Evolutionary conservation across 495 filamentous ascomycete genomes (phyloP), one percentile per base, ranked within the genome.

Genomic region (Tuber aestivum): DNA sequence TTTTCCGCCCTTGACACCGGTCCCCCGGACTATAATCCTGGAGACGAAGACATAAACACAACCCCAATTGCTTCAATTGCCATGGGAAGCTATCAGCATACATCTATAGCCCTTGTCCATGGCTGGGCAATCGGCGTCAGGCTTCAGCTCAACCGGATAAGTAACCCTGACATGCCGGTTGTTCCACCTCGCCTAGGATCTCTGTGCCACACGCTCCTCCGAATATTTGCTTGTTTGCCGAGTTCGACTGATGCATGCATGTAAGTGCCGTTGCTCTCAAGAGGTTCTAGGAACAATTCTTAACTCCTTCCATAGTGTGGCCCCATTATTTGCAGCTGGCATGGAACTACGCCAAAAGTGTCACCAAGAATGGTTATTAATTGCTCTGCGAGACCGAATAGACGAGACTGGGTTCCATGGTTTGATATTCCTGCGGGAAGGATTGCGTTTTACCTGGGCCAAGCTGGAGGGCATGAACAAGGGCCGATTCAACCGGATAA

Each of bases 291-390:
- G 38, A 73, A 7, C 50, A 21, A 32, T 61, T 69, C 8, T 61
- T 61, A 38, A 73, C 21, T 14, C 72, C 20, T 73, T 48, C 68
- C 37, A 38, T 70, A 81, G 79, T 69, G 61, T 71, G 23, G 79
- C 74, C 41, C 79, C 79, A 20, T 35, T 81, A 79, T 81, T 81
- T 56, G 76, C 38, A 41, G 75, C 71, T 35, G 80, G 79, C 20
- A 81, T 81, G 75, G 80, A 81, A 56, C 76, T 81, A 38, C 80
- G 80, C 20, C 79, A 78, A n/a, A 75, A 73, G 69, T 73, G 56
- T 23, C 80, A 81, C 69, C 80, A 81, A 42, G 80, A 81, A 37
- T 81, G 75, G 80, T 61, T 81, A n/a, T 42, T 72, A 6, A 70
- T 20, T 56, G 16, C 45, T 37, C 27, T 81, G 37, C 73, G 74